These are phyloP conservation scores for Spathaspora passalidarum DNA, from an alignment of 805 yeast species.

Conservation along the genomic window DNA sequence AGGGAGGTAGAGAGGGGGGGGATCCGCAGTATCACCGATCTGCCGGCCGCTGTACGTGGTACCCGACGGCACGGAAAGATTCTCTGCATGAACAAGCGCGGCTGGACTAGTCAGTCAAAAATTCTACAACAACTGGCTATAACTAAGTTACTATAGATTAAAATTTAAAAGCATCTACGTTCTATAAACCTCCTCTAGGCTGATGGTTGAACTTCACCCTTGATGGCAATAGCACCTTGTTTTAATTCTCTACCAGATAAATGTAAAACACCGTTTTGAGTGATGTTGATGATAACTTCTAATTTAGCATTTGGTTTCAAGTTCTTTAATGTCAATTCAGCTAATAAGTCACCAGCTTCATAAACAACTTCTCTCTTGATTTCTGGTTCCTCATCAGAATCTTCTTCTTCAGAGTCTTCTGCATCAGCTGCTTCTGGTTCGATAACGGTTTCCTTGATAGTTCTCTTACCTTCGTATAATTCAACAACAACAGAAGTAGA, in stretches of 20 bases:
- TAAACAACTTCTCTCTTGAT: constrained; percentile 70
- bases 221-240: constrained; percentile 53
- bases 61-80: too few relatives aligned
- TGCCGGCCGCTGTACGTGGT: too few relatives aligned
- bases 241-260: constrained; percentile 65
- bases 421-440: constrained; percentile 62
- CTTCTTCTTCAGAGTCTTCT: constrained; percentile 46
- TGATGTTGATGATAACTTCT: constrained; percentile 65
- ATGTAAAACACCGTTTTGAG: constrained; percentile 62
- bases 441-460: constrained; percentile 75
- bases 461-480: constrained; percentile 82
- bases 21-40: too few relatives aligned
- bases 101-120: too few relatives aligned
- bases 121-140: too few relatives aligned
- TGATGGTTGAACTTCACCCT: constrained; percentile 44
- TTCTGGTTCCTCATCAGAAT: constrained; percentile 86
- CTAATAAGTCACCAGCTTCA: constrained; percentile 71
- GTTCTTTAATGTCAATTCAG: constrained; percentile 72
- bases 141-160: background rate
- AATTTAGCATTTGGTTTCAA: constrained; percentile 62
- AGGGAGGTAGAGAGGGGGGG: too few relatives aligned
- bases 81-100: too few relatives aligned
- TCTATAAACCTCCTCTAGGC: background rate
- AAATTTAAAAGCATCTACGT: too few relatives aligned
- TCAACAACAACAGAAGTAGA: constrained; percentile 60